Base-by-base conservation (phyloP, 768 basidiomycete species). In the Lyophyllum shimeji region DNA sequence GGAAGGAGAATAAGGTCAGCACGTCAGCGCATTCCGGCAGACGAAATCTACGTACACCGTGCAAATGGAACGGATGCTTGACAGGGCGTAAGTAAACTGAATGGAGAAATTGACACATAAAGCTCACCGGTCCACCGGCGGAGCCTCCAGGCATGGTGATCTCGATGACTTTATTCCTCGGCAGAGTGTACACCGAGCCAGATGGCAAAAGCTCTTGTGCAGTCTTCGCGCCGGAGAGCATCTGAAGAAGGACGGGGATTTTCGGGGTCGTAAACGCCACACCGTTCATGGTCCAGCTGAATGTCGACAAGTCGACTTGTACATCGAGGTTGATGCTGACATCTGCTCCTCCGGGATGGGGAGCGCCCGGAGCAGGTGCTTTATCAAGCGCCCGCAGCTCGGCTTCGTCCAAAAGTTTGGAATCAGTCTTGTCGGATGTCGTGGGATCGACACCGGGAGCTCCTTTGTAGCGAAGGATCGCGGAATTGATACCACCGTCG, bases 171-270 rank as follows among this genome's bases (percentile, higher is more conserved):
- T 72, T 63, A 55, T 78, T 73, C 17, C 58, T 54, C 0, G 72
- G 72, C 1, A 80, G 64, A n/a, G 63, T 58, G 52, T 70, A 71
- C 7, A 76, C 63, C 17, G 67, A 60, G 7, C 71, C 72, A 17
- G 63, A 44, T 1, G 69, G 63, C 4, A 71, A 60, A 11, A 72
- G 62, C 21, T 69, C 61, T 17, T 60, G 58, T 5, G 77, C 74
- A 23, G 63, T 56, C 40, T 64, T 67, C 12, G 70, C 69, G 27
- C 79, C 79, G 46, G 72, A 76, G 23, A 80, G 53, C 13, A 80
- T 76, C 52, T 80, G 78, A 23, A 80, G 68, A 3, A 80, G 64
- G 1, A 77, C 76, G 0, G 79, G 79, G 1, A 76, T 70, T 2
- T 68, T 63, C 0, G 77, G 77, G 2, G 71, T 63, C 1, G 40